Evolutionary conservation across 2,329 filamentous ascomycete genomes (phyloP).

Genomic region (Penicillium sclerotiorum): DNA sequence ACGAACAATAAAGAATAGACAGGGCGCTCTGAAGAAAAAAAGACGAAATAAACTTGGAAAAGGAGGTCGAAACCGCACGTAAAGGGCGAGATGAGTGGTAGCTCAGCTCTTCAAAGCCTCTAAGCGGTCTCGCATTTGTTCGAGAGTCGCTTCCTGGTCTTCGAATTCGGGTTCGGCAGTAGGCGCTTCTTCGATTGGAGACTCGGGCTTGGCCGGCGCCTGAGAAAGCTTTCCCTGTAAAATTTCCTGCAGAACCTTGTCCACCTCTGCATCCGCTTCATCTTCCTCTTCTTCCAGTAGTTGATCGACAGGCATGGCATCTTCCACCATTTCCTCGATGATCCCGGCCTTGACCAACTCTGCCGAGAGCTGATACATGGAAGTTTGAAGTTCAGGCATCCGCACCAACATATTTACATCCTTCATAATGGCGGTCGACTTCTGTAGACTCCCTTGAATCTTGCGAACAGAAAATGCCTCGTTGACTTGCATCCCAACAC

Average conservation of each 20-base stretch:
- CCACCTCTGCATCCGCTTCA: slow-evolving; percentile 82
- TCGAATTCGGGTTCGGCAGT: slow-evolving; percentile 72
- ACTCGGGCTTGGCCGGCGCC: slow-evolving; percentile 59
- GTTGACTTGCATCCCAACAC: slow-evolving; percentile 95
- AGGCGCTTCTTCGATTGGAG: slow-evolving; percentile 53
- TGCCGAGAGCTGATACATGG: slow-evolving; percentile 83
- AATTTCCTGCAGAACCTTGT: slow-evolving; percentile 90
- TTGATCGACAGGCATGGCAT: slow-evolving; percentile 75
- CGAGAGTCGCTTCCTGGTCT: slow-evolving; percentile 85
- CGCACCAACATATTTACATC: slow-evolving; percentile 86
- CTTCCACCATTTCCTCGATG: slow-evolving; percentile 95
- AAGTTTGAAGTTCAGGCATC: slow-evolving; percentile 81
- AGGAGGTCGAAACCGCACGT: background rate
- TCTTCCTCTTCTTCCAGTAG: slow-evolving; percentile 70
- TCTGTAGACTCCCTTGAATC: slow-evolving; percentile 88
- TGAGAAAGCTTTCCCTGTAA: slow-evolving; percentile 79
- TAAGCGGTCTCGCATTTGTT: slow-evolving; percentile 88
- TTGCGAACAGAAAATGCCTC: slow-evolving; percentile 94
- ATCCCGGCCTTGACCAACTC: slow-evolving; percentile 95
- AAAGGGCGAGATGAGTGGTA: background rate
- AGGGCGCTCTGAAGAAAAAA: background rate
- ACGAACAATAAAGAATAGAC: background rate
- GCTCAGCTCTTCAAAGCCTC: slow-evolving; percentile 84
- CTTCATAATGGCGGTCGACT: slow-evolving; percentile 91
- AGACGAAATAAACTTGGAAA: background rate